Percentiles rank a stretch among this genome's conserved stretches.
phyloP scores from a whole-genome alignment of 768 basidiomycete species.

The Tulasnella sp. region DNA sequence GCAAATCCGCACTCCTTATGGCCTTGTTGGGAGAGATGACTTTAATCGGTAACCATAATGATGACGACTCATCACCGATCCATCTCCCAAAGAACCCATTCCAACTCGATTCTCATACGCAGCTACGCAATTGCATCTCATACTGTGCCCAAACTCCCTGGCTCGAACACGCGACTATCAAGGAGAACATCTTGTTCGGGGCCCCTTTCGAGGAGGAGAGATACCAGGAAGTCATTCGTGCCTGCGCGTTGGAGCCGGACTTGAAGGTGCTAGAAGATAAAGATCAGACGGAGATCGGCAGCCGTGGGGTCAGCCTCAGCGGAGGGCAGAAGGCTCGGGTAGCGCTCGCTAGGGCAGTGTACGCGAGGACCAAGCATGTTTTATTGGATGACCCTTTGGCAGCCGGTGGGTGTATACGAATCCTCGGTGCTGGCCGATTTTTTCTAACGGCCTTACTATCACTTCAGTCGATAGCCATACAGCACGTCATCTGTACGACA shows the following conservation, averaged over 20 bases:
- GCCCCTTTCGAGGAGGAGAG: constrained; percentile 31
- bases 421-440: background rate
- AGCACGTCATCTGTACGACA: constrained; percentile 25
- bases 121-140: constrained; percentile 29
- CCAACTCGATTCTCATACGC: constrained; percentile 26
- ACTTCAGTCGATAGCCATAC: constrained; percentile 25
- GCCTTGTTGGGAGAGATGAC: constrained; percentile 53
- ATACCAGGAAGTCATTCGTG: constrained; percentile 29
- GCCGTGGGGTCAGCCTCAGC: constrained; percentile 18
- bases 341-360: constrained; percentile 31
- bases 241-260: constrained; percentile 36
- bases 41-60: constrained; percentile 29
- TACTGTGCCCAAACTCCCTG: constrained; percentile 39
- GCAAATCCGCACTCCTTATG: constrained; percentile 71
- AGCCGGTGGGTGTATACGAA: background rate
- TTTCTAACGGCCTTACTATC: background rate
- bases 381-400: constrained; percentile 31
- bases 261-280: constrained; percentile 34
- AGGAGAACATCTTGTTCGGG: constrained; percentile 46
- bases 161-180: constrained; percentile 30
- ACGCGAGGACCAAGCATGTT: constrained; percentile 30
- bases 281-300: constrained; percentile 33
- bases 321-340: constrained; percentile 25
- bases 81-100: constrained; percentile 57
- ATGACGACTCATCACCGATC: constrained; percentile 28